Base-by-base conservation (phyloP, 176 grass and related monocot species). In the Bolboschoenus planiculmis region DNA sequence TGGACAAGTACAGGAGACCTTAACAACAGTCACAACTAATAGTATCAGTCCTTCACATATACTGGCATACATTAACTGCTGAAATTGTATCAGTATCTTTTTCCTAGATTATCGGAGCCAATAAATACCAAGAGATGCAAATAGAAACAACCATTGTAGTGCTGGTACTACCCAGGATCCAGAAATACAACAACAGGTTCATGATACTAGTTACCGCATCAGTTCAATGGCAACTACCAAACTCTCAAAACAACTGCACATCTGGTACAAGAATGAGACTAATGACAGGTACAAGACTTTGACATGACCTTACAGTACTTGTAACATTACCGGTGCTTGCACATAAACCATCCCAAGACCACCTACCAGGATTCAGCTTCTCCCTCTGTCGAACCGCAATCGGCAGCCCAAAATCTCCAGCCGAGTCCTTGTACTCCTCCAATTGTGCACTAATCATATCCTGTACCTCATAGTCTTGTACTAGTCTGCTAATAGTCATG, bases 401-500 rank as follows among this genome's bases (percentile, higher is more conserved):
- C 34, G 76, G 16, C 23, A 75, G 9, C 20, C 71, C 60, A 27
- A 80, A 84, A 66, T 75, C 58, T 13, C 39, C 77, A 64, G 83
- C 15, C 20, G 81, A 34, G 47, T 90, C 79, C 48, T 87, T 71
- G 86, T 87, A 87, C n/a, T 81, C 29, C 44, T 86, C 42, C 36
- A 86, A 43, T 27, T 81, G 58, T 6, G 84, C 61, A 18, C 76
- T 80, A 70, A 86, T 70, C n/a, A 84, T 85, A 65, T 84, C 81
- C 50, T 87, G 85, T 42, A 68, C 56, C 53, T 82, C 64, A 37
- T 76, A 65, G 34, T 90, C 64, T 51, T 43, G 33, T 42, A 84
- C 85, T 29, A 87, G 68, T 47, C 79, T 90, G 44, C 61, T 79
- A 43, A 90, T 85, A 39, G 84, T 84, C 67, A 84, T 67, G 42